Evolutionary conservation across 1,284 basidiomycete genomes (phyloP).

Genomic region (Dichomitus squalens): DNA sequence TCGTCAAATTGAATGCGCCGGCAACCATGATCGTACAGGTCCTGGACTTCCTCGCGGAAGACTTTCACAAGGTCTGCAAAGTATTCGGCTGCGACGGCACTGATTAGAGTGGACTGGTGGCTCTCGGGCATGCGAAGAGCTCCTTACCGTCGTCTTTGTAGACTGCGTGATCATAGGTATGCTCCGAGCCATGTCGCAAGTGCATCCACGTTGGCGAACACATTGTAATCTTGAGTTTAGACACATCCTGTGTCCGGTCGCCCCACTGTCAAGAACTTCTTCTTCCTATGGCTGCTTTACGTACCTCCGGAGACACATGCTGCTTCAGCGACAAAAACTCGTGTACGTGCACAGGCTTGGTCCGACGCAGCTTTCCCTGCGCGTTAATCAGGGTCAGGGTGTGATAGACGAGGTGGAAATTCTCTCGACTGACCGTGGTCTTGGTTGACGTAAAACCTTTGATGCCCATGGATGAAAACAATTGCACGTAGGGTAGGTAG

Average conservation of each 20-base stretch:
- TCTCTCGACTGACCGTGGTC: conserved; percentile 43
- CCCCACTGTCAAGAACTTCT: background rate
- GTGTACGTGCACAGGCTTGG: conserved; percentile 59
- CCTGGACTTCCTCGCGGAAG: conserved; percentile 71
- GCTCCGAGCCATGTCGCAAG: conserved; percentile 60
- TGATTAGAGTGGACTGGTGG: background rate
- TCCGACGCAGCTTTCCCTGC: conserved; percentile 64
- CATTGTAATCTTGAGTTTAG: conserved; percentile 73
- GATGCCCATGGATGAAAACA: conserved; percentile 45
- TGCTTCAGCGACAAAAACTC: conserved; percentile 62
- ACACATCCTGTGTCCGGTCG: conserved; percentile 48
- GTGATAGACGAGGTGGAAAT: background rate
- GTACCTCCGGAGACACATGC: conserved; percentile 54
- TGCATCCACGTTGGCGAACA: conserved; percentile 79
- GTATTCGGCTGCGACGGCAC: conserved; percentile 51
- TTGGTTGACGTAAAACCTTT: conserved; percentile 47
- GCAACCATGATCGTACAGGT: conserved; percentile 74
- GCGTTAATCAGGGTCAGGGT: background rate
- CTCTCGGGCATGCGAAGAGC: background rate
- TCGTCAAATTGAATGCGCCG: conserved; percentile 78
- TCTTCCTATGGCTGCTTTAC: background rate
- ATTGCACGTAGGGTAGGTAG: conserved; percentile 49
- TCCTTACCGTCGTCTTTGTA: conserved; percentile 60
- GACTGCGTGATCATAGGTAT: conserved; percentile 59
- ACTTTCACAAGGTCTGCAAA: conserved; percentile 72